phyloP scores from a whole-genome alignment of 805 yeast genomes.

The Candida schatavii region DNA sequence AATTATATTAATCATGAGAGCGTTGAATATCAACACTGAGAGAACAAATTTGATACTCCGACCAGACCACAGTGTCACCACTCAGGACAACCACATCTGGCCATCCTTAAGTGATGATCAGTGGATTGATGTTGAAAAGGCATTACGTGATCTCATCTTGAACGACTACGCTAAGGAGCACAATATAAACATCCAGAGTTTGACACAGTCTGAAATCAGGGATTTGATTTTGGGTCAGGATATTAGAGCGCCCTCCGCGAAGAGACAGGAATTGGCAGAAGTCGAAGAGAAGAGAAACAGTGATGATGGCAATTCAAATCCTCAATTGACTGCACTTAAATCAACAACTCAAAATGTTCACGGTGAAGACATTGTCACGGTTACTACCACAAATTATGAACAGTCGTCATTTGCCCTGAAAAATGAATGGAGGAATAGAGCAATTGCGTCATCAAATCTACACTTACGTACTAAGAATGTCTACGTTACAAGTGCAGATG shows the following conservation, averaged over 20 bases:
- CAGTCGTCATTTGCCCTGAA: slow-evolving; percentile 78
- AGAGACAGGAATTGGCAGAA: slow-evolving; percentile 81
- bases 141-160: slow-evolving; percentile 82
- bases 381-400: slow-evolving; percentile 86
- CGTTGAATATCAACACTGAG: slow-evolving; percentile 73
- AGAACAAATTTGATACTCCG: slow-evolving; percentile 70
- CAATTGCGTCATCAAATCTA: slow-evolving; percentile 72
- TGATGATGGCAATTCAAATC: slow-evolving; percentile 29
- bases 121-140: slow-evolving; percentile 88
- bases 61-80: slow-evolving; percentile 67
- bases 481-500: slow-evolving; percentile 65
- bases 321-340: slow-evolving; percentile 70
- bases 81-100: slow-evolving; percentile 87
- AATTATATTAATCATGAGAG: slow-evolving; percentile 76
- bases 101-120: slow-evolving; percentile 85
- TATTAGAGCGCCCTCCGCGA: slow-evolving; percentile 82
- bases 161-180: slow-evolving; percentile 82
- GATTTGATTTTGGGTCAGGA: slow-evolving; percentile 95
- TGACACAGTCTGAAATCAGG: slow-evolving; percentile 91
- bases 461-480: slow-evolving; percentile 70
- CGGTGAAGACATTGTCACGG: slow-evolving; percentile 94
- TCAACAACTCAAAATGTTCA: slow-evolving; percentile 86
- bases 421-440: slow-evolving; percentile 88
- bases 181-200: slow-evolving; percentile 78
- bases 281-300: slow-evolving; percentile 50